Conservation (phyloP, 257 asterid species). For the Rauvolfia tetraphylla region DNA sequence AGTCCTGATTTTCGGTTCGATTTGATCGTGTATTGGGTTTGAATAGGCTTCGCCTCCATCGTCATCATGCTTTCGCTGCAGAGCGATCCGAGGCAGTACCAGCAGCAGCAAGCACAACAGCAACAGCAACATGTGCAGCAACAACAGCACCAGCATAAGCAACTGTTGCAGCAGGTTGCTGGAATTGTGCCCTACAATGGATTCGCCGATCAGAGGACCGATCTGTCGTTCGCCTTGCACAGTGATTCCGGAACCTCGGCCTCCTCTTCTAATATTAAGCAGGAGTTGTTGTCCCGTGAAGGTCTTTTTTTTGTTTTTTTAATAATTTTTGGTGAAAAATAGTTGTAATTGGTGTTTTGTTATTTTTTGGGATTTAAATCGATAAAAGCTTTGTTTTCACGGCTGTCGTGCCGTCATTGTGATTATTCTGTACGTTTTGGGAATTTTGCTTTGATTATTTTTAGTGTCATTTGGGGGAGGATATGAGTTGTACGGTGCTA, state of each 20-base stretch:
- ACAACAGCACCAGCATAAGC: constrained; percentile 20
- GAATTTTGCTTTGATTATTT: background rate
- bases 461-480: background rate
- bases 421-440: background rate
- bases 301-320: constrained; percentile 30
- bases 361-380: background rate
- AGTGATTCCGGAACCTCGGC: constrained; percentile 29
- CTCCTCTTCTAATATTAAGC: constrained; percentile 41
- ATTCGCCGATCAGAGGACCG: constrained; percentile 29
- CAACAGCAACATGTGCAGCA: constrained; percentile 45
- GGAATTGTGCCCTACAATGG: constrained; percentile 9
- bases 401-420: background rate
- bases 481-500: background rate
- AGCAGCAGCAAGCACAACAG: constrained; percentile 48
- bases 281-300: constrained; percentile 54
- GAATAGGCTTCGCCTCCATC: constrained; percentile 16
- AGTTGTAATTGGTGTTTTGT: background rate
- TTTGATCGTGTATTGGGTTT: background rate
- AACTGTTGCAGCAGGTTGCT: constrained; percentile 25
- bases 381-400: background rate
- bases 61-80: constrained; percentile 80
- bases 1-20: background rate
- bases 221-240: constrained; percentile 26
- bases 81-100: constrained; percentile 74
- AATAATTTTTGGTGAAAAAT: background rate